Evolutionary conservation across 352 stramenopile genomes (phyloP), one percentile per base, ranked within the genome.

Genomic region (Blastocystis sp.): DNA sequence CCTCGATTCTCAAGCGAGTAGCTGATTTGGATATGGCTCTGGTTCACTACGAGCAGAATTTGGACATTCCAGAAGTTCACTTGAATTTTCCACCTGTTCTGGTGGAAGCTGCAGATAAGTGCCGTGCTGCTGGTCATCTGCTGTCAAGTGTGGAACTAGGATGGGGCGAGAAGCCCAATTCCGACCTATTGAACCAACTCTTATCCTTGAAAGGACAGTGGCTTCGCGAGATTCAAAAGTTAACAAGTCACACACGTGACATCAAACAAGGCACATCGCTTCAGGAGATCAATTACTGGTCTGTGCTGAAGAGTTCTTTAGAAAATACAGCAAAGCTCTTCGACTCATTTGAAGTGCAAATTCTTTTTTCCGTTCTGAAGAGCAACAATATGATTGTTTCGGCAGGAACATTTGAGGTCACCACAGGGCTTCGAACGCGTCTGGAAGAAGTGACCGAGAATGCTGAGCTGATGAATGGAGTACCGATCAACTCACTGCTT

Each of bases 231-330:
- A 97, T 98, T 62, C 95, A 97, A 90, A 97, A 96, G 91, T 94
- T 98, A 55, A 97, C 94, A 13, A 92, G 93, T 9, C 92, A 98
- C 2, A 93, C 96, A 37, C 68, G 87, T 13, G 90, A 93, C 41
- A 93, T 94, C n/a, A 88, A 96, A n/a, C 92, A 93, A 18, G 94
- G 94, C 20, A 95, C 93, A 13, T 92, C 94, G 13, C 95, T 96
- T 79, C 95, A 98, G 88, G 95, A 98, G 90, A 95, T 98, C 62
- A 96, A 98, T 90, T 98, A 98, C 90, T 98, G 95, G 95, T 94
- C 92, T 65, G 94, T 96, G 90, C 91, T 98, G 54, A 94, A 96
- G 68, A 93, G 95, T 45, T 94, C 95, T 0, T 90, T 98, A 47
- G 90, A 95, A 75, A 92, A 92, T 18, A 95, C 95, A 2, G 94